Evolutionary conservation across 441 rosid species (phyloP).

Genomic region (Syzygium malaccense): DNA sequence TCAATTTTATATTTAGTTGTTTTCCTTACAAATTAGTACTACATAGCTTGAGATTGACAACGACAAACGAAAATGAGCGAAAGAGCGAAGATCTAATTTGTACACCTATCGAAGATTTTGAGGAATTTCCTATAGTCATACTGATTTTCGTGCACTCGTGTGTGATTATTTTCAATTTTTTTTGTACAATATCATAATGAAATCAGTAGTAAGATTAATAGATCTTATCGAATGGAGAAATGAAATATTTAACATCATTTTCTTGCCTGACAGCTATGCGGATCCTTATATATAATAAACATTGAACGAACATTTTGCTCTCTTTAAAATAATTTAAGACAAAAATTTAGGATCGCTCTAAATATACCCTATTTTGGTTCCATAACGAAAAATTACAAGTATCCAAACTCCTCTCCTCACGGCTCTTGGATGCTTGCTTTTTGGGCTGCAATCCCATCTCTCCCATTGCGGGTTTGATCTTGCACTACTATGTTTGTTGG

Average conservation of each 20-base stretch:
- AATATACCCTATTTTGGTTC: neutral
- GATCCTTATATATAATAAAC: neutral
- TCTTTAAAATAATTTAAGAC: neutral
- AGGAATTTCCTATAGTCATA: neutral
- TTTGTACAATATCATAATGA: neutral
- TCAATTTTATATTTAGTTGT: neutral
- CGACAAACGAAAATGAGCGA: neutral
- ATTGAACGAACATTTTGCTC: neutral
- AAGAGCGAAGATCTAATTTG: too few species aligned
- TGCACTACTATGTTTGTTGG: neutral
- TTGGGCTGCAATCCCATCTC: neutral
- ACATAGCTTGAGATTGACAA: neutral
- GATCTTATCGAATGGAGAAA: neutral
- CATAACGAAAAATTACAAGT: neutral
- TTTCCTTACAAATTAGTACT: neutral
- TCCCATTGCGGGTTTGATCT: neutral
- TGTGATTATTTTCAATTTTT: neutral
- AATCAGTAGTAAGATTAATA: neutral
- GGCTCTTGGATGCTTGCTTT: neutral
- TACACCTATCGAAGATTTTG: neutral
- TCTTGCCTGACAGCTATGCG: neutral
- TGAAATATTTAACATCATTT: neutral
- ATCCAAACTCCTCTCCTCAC: neutral
- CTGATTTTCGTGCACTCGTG: neutral
- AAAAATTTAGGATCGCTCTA: neutral